These are phyloP conservation scores for Xylaria multiplex DNA, from an alignment of 2,329 filamentous ascomycete species.

Conservation along the genomic window DNA sequence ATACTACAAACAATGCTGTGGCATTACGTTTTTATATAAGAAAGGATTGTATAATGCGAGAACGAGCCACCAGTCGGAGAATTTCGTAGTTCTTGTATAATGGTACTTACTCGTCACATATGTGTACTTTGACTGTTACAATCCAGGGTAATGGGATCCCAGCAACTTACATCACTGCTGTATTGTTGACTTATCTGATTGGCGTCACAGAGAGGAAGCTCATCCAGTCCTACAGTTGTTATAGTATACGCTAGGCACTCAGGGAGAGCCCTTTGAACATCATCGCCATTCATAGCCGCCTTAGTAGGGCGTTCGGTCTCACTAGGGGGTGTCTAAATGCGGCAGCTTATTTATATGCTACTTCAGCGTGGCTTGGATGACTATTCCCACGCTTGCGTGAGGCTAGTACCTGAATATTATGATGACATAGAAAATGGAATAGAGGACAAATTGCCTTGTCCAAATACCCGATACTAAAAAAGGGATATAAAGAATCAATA, in stretches of 20 bases:
- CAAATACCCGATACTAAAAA: not conserved
- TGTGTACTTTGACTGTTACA: too few relatives aligned
- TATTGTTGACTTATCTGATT: not conserved
- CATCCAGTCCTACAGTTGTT: not conserved
- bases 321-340: not conserved
- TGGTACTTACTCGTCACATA: not conserved
- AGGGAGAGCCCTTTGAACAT: not conserved
- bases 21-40: not conserved
- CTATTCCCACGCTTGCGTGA: constrained; percentile 9
- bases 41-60: not conserved
- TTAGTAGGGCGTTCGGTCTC: not conserved
- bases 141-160: not conserved
- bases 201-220: not conserved
- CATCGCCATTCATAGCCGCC: not conserved
- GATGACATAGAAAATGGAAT: constrained; percentile 21
- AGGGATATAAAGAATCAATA: not conserved
- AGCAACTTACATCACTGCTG: not conserved
- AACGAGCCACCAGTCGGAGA: not conserved
- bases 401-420: not conserved
- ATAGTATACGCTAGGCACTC: not conserved
- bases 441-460: not conserved
- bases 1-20: not conserved
- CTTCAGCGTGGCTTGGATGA: constrained; percentile 11
- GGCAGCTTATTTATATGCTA: constrained; percentile 9
- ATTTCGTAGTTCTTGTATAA: not conserved